Base-by-base conservation (phyloP, 2,329 filamentous ascomycete genomes). In the Botrytis sinoallii region DNA sequence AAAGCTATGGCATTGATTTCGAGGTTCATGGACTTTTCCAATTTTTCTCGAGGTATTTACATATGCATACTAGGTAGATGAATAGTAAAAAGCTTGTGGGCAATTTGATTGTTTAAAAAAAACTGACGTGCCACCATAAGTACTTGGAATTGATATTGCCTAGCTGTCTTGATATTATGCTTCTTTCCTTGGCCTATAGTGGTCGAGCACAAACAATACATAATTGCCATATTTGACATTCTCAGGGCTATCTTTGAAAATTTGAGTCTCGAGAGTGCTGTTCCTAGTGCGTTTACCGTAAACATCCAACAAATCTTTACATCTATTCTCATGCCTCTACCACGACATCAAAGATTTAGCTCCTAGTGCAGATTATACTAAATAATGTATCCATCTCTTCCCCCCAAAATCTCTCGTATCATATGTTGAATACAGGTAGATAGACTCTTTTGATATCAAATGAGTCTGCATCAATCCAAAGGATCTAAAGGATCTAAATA, bases 1-100 rank as follows among this genome's bases (percentile, higher is more conserved):
- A 69, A 72, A 72, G 71, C 52, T 60, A 68, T 68, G 71, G 71
- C 52, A 72, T 68, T 68, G 63, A 67, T 68, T 72, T 72, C 63
- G 20, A 69, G 63, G 71, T 52, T 42, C 48, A 72, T 72, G 60
- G 70, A 66, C 25, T 40, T 22, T 64, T 69, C 46, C 42, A 42
- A 44, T 40, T 55, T 68, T 44, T 67, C 59, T 65, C 60, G 48
- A 59, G 71, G 63, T 69, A 32, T 57, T 69, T 60, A 40, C 70
- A 72, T 72, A 68, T 48, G 71, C 71, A 72, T 72, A 57, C 52
- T 57, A 57, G 52, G 52, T 57, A 72, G 70, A 72, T 72, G n/a
- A 71, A 68, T 68, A 68, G 32, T 72, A 69, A 60, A 72, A 69
- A 69, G 35, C 48, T 68, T 42, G n/a, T 42, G n/a, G 29, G n/a